Evolutionary conservation across 768 basidiomycete genomes (phyloP).

Genomic region (Hemileccinum impolitum): DNA sequence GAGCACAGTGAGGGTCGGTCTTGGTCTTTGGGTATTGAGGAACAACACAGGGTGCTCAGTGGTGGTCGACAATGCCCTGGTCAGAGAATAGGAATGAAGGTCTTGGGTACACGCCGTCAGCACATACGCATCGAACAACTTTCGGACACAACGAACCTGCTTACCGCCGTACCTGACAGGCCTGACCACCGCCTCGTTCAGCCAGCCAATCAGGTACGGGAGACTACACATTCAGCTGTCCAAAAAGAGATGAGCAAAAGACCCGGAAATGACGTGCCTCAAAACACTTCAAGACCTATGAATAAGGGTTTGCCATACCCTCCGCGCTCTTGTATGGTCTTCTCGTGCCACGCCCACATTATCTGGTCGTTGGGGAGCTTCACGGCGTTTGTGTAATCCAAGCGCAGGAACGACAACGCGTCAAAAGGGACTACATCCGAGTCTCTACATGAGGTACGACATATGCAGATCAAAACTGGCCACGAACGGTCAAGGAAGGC

Average conservation of each 20-base stretch:
- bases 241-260: not conserved
- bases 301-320: constrained; percentile 11
- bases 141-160: constrained; percentile 7
- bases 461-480: not conserved
- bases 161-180: constrained; percentile 19
- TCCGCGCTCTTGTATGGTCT: constrained; percentile 6
- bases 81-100: too few relatives aligned
- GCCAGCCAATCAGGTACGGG: constrained; percentile 4
- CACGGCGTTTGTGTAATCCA: constrained; percentile 6
- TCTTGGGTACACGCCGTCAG: too few relatives aligned
- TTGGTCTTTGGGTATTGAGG: too few relatives aligned
- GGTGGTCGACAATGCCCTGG: too few relatives aligned
- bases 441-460: too few relatives aligned
- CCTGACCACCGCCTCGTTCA: constrained; percentile 10
- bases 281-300: not conserved
- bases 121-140: too few relatives aligned
- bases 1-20: too few relatives aligned
- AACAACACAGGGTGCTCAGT: too few relatives aligned
- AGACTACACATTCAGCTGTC: not conserved
- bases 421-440: too few relatives aligned
- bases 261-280: not conserved
- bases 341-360: constrained; percentile 3
- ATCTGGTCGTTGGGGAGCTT: constrained; percentile 4
- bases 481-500: constrained; percentile 10
- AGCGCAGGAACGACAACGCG: not conserved